Evolutionary conservation across 441 rosid genomes (phyloP).

Genomic region (Aleurites moluccanus): DNA sequence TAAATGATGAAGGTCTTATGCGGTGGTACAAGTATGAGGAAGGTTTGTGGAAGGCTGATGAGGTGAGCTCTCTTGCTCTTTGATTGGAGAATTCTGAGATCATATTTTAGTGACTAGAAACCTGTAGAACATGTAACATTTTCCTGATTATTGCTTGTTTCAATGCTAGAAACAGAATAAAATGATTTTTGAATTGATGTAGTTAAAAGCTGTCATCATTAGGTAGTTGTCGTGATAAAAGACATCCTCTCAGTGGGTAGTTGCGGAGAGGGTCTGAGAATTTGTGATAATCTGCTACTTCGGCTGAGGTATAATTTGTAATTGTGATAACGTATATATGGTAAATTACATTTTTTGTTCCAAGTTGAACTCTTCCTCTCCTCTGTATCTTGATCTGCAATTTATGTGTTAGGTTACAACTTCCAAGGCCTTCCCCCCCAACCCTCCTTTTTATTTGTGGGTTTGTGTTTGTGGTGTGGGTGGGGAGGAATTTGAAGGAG

Average conservation of each 20-base stretch:
- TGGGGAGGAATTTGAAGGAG: neutral
- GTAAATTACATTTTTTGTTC: neutral
- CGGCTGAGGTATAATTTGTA: constrained; percentile 5
- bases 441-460: neutral
- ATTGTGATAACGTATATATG: constrained; percentile 14
- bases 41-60: constrained; percentile 80
- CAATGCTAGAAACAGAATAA: constrained; percentile 24
- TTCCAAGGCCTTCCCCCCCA: too few relatives aligned
- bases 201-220: constrained; percentile 14
- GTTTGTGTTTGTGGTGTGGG: neutral
- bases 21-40: constrained; percentile 89
- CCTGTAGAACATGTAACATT: neutral
- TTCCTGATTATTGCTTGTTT: constrained; percentile 11
- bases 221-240: constrained; percentile 3
- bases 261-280: constrained; percentile 13
- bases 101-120: neutral
- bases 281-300: neutral
- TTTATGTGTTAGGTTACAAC: neutral
- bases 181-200: constrained; percentile 9
- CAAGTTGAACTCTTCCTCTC: neutral
- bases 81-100: constrained; percentile 30
- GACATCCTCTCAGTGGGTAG: neutral
- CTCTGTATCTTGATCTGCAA: neutral
- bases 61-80: constrained; percentile 63
- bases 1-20: constrained; percentile 73